A percentile compares a stretch with the other conserved stretches of the same genome.
These are phyloP conservation scores for Trichothecium sympodiale DNA, from an alignment of 2,329 filamentous ascomycete species.

Conservation along the genomic window DNA sequence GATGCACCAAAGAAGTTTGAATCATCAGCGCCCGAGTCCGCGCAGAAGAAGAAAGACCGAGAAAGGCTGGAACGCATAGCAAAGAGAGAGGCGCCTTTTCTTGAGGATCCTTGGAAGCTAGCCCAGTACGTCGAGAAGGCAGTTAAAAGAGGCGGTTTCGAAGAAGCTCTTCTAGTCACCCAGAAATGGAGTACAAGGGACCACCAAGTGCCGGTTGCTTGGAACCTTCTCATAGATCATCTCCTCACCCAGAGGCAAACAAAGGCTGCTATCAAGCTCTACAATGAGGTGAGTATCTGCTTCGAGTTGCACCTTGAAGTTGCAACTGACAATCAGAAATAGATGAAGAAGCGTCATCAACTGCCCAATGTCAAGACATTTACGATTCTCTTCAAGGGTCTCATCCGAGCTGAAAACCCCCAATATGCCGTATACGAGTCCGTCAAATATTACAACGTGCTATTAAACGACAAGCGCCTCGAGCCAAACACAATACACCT, in stretches of 20 bases:
- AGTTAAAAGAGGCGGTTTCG: slow-evolving; percentile 46
- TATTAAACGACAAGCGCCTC: slow-evolving; percentile 52
- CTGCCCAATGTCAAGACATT: slow-evolving; percentile 74
- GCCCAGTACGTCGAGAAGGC: slow-evolving; percentile 53
- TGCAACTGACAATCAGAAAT: slow-evolving; percentile 6
- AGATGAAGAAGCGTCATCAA: slow-evolving; percentile 93
- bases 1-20: no score
- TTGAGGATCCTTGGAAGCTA: slow-evolving; percentile 63
- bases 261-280: slow-evolving; percentile 63
- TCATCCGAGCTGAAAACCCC: slow-evolving; percentile 48
- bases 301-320: slow-evolving; percentile 3
- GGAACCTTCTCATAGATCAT: slow-evolving; percentile 78
- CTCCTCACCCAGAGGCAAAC: slow-evolving; percentile 50
- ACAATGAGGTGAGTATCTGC: slow-evolving; percentile 59
- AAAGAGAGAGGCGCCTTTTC: slow-evolving; percentile 3
- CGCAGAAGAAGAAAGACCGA: slow-evolving; percentile 9
- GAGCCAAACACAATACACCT: slow-evolving; percentile 70
- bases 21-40: no score
- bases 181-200: slow-evolving; percentile 58
- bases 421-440: slow-evolving; percentile 56
- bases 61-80: slow-evolving; percentile 18
- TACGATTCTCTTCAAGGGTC: slow-evolving; percentile 70
- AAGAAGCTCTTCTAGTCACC: slow-evolving; percentile 58
- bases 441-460: slow-evolving; percentile 64
- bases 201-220: slow-evolving; percentile 60